A percentile compares a stretch with the other conserved stretches of the same genome.
phyloP scores from a whole-genome alignment of 257 asterid genomes.

The Ilex asprella region DNA sequence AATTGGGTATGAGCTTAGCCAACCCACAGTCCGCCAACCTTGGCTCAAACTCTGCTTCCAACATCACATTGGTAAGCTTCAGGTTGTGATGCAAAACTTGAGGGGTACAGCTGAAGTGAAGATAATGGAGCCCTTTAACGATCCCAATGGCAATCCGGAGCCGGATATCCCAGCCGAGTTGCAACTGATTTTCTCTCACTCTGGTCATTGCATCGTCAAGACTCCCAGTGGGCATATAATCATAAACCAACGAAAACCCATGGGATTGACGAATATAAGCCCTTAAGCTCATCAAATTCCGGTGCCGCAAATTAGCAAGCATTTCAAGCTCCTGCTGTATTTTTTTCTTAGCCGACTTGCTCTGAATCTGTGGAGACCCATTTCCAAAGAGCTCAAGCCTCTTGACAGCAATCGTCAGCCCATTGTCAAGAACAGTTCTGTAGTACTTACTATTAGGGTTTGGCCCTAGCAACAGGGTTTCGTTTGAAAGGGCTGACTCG shows the following conservation, averaged over 20 bases:
- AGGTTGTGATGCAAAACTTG: slow-evolving; percentile 62
- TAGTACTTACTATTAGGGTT: slow-evolving; percentile 63
- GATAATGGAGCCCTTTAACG: slow-evolving; percentile 68
- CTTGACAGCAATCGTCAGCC: slow-evolving; percentile 74
- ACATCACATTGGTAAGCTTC: slow-evolving; percentile 83
- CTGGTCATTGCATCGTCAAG: slow-evolving; percentile 70
- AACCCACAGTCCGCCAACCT: slow-evolving; percentile 78
- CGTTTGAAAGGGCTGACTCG: slow-evolving; percentile 58
- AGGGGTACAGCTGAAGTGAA: slow-evolving; percentile 67
- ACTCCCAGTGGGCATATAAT: slow-evolving; percentile 63
- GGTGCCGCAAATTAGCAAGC: slow-evolving; percentile 62
- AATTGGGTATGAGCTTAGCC: slow-evolving; percentile 48
- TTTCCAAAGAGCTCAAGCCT: slow-evolving; percentile 44
- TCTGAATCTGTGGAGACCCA: slow-evolving; percentile 26
- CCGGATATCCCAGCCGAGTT: slow-evolving; percentile 74
- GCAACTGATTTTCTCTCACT: slow-evolving; percentile 58
- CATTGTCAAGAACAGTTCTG: slow-evolving; percentile 77
- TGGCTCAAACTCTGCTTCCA: slow-evolving; percentile 71
- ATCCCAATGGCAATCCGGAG: slow-evolving; percentile 79
- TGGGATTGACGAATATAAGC: slow-evolving; percentile 56
- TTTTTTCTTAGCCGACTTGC: slow-evolving; percentile 43
- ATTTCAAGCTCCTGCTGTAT: slow-evolving; percentile 53
- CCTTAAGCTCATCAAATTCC: slow-evolving; percentile 92
- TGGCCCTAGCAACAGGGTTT: slow-evolving; percentile 60
- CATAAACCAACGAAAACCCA: slow-evolving; percentile 56